Percentiles rank a stretch among this genome's conserved stretches.
phyloP scores from a whole-genome alignment of 2,329 filamentous ascomycete genomes.

The Pseudogymnoascus sp. region DNA sequence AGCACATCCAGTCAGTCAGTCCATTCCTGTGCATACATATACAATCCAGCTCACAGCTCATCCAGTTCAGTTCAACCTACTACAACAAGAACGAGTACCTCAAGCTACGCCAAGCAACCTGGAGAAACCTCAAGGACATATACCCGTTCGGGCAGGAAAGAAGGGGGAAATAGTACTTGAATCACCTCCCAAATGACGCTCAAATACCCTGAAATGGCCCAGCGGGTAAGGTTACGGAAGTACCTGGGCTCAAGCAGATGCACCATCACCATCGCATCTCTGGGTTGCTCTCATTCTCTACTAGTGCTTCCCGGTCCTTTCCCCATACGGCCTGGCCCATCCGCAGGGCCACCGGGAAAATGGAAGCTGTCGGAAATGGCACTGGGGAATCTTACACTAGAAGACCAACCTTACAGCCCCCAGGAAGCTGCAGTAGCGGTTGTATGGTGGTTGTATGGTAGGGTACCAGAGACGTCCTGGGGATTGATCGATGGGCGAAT shows the following conservation, averaged over 20 bases:
- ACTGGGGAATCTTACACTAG: not conserved
- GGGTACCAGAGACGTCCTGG: not conserved
- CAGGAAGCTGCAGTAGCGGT: not conserved
- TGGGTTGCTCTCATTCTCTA: not conserved
- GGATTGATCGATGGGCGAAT: not conserved
- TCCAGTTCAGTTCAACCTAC: not conserved
- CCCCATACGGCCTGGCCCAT: slow-evolving; percentile 1
- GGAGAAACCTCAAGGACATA: not conserved
- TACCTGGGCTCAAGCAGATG: not conserved
- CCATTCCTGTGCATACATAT: not conserved
- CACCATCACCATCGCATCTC: not conserved
- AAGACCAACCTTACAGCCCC: not conserved
- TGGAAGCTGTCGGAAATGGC: slow-evolving; percentile 3
- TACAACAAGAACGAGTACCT: not conserved
- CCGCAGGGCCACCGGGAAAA: slow-evolving; percentile 5
- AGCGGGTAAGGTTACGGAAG: not conserved
- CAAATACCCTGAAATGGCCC: not conserved
- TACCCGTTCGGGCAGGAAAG: not conserved
- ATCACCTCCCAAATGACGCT: not conserved
- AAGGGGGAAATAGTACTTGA: not conserved
- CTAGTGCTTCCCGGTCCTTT: not conserved
- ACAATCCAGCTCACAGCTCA: not conserved
- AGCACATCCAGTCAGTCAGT: not conserved
- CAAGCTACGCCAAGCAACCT: not conserved
- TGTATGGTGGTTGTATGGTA: not conserved